Evolutionary conservation across 805 yeast species (phyloP).

Genomic region (Ogataea wickerhamii): DNA sequence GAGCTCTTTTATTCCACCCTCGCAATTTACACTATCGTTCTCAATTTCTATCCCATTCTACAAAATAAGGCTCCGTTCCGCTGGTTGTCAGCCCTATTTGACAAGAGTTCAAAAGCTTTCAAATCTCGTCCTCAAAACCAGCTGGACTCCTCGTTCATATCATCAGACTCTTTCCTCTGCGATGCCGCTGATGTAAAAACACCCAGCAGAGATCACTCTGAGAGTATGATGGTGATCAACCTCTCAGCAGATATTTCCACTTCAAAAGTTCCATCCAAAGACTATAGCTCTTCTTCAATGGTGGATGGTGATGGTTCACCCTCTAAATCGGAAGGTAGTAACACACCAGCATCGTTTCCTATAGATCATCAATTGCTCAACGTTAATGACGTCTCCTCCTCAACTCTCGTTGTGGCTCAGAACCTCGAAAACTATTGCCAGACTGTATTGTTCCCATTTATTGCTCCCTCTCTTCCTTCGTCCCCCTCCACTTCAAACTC

Average conservation of each 20-base stretch:
- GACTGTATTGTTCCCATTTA: slow-evolving; percentile 27
- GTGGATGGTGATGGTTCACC: not conserved
- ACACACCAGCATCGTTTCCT: slow-evolving; percentile 32
- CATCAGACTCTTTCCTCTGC: not conserved
- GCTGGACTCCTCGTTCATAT: not conserved
- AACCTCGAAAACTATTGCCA: slow-evolving; percentile 38
- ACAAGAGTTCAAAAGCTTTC: slow-evolving; percentile 18
- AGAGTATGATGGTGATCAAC: slow-evolving; percentile 8
- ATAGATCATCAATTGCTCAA: slow-evolving; percentile 29
- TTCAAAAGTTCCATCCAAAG: slow-evolving; percentile 14
- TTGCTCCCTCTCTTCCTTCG: slow-evolving; percentile 3
- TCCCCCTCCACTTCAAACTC: slow-evolving; percentile 6
- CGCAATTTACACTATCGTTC: slow-evolving; percentile 30
- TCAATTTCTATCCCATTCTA: slow-evolving; percentile 27
- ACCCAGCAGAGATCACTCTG: slow-evolving; percentile 3
- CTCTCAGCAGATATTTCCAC: slow-evolving; percentile 17
- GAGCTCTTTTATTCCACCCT: slow-evolving; percentile 28
- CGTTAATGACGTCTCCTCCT: slow-evolving; percentile 33
- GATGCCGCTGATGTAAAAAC: slow-evolving; percentile 5
- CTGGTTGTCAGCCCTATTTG: slow-evolving; percentile 16
- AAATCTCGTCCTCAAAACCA: slow-evolving; percentile 8
- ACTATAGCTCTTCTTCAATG: slow-evolving; percentile 2
- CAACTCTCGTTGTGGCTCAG: slow-evolving; percentile 35
- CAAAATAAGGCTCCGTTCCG: slow-evolving; percentile 14
- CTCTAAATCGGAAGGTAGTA: slow-evolving; percentile 3